Conservation (phyloP, 352 stramenopile species). For the Globisporangium nodosum region DNA sequence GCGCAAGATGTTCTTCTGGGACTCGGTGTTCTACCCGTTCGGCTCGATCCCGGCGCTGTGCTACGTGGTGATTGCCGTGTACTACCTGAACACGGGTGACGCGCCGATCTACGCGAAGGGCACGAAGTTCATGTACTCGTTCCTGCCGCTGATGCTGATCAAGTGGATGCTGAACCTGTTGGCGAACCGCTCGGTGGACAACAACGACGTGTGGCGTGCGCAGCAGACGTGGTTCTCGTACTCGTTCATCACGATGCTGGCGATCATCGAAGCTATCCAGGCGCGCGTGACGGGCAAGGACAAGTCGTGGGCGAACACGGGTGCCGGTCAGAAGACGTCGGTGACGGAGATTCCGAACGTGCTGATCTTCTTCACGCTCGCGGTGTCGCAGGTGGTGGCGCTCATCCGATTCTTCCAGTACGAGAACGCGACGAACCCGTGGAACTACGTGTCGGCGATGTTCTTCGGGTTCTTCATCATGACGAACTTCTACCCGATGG, state of each 20-base stretch:
- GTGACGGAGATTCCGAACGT: constrained; percentile 88
- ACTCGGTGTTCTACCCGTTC: constrained; percentile 87
- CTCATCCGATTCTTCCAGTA: constrained; percentile 87
- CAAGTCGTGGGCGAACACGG: constrained; percentile 85
- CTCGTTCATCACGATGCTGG: constrained; percentile 85
- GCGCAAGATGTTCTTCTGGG: constrained; percentile 89
- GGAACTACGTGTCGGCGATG: constrained; percentile 86
- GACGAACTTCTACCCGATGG: constrained; percentile 86
- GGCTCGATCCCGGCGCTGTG: constrained; percentile 80
- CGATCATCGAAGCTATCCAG: constrained; percentile 79
- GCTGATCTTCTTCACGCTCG: constrained; percentile 83
- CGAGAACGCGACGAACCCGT: constrained; percentile 83
- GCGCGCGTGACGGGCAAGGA: constrained; percentile 79
- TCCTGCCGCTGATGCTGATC: constrained; percentile 78
- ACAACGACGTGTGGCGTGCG: constrained; percentile 86
- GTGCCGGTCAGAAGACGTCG: constrained; percentile 85
- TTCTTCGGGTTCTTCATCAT: constrained; percentile 88
- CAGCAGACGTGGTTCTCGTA: constrained; percentile 91
- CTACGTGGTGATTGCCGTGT: constrained; percentile 81
- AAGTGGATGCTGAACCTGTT: constrained; percentile 82
- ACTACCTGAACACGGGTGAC: constrained; percentile 83
- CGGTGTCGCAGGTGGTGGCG: constrained; percentile 66
- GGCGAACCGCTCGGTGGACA: constrained; percentile 83
- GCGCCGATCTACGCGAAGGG: constrained; percentile 83
- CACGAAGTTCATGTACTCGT: constrained; percentile 80